These are phyloP conservation scores for Kodamaea neixiangensis DNA, from an alignment of 805 yeast species.

Conservation along the genomic window DNA sequence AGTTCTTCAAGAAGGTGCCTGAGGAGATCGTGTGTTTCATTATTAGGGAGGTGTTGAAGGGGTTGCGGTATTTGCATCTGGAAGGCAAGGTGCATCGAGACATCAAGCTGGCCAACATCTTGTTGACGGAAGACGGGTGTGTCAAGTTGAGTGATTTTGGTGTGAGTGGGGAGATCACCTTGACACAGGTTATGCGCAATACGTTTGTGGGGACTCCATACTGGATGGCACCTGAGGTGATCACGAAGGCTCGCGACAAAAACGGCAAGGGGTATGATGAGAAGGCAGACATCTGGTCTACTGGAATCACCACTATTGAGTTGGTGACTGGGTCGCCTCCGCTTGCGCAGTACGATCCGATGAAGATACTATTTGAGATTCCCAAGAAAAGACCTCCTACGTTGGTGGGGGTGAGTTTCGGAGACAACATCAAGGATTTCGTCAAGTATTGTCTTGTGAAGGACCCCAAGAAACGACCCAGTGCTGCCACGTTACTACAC, in stretches of 20 bases:
- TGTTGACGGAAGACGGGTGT: slow-evolving; percentile 66
- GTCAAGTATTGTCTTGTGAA: slow-evolving; percentile 65
- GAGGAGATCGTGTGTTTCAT: slow-evolving; percentile 67
- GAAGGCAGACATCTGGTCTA: slow-evolving; percentile 93
- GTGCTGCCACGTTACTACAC: slow-evolving; percentile 56
- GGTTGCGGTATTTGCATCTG: slow-evolving; percentile 73
- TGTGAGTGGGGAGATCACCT: slow-evolving; percentile 78
- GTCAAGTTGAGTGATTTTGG: slow-evolving; percentile 93
- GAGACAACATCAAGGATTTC: slow-evolving; percentile 63
- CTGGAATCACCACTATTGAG: slow-evolving; percentile 91
- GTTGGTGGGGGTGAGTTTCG: slow-evolving; percentile 44
- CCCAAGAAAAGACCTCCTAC: slow-evolving; percentile 67
- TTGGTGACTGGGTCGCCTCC: slow-evolving; percentile 85
- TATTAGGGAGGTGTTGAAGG: slow-evolving; percentile 62
- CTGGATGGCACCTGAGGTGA: slow-evolving; percentile 99
- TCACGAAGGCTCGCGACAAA: slow-evolving; percentile 34
- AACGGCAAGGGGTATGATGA: slow-evolving; percentile 64
- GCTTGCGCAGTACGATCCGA: slow-evolving; percentile 66
- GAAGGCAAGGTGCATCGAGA: slow-evolving; percentile 85
- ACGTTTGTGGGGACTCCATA: slow-evolving; percentile 95
- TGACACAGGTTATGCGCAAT: slow-evolving; percentile 51
- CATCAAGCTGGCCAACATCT: slow-evolving; percentile 85
- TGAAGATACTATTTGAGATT: slow-evolving; percentile 71
- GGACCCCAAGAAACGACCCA: slow-evolving; percentile 65
- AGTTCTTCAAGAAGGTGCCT: slow-evolving; percentile 50